Conservation (phyloP, 2,329 filamentous ascomycete species). For the Exophiala mesophila region DNA sequence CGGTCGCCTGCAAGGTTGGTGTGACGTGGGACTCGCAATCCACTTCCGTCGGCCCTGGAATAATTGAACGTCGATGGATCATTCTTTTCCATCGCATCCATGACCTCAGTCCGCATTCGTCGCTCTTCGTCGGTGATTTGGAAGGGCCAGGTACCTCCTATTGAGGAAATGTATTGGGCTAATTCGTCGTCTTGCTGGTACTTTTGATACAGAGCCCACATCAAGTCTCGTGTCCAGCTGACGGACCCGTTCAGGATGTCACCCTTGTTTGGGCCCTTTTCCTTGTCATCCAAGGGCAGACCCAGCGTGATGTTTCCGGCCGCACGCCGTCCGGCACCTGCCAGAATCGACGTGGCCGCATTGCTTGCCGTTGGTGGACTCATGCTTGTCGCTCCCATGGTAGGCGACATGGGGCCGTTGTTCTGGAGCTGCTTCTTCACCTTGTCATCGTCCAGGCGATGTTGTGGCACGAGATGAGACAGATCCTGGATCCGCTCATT, state of each 20-base stretch:
- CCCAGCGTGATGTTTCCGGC: slow-evolving; percentile 85
- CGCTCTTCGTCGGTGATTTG: slow-evolving; percentile 85
- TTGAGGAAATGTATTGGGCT: slow-evolving; percentile 64
- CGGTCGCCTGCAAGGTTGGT: slow-evolving; percentile 86
- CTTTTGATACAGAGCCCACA: slow-evolving; percentile 93
- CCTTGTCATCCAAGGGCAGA: slow-evolving; percentile 90
- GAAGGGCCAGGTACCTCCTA: slow-evolving; percentile 73
- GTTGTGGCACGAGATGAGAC: slow-evolving; percentile 83
- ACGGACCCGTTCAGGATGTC: slow-evolving; percentile 97
- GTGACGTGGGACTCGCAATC: slow-evolving; percentile 84
- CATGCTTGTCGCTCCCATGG: slow-evolving; percentile 64
- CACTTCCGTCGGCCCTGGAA: slow-evolving; percentile 74
- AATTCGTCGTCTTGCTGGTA: slow-evolving; percentile 85
- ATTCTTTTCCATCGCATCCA: slow-evolving; percentile 80
- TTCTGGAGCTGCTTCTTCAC: slow-evolving; percentile 91
- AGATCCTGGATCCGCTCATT: slow-evolving; percentile 97
- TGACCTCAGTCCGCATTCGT: slow-evolving; percentile 89
- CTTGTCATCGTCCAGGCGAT: slow-evolving; percentile 94
- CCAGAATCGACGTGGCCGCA: slow-evolving; percentile 75
- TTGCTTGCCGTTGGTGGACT: slow-evolving; percentile 55
- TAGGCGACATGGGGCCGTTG: slow-evolving; percentile 82
- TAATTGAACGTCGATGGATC: slow-evolving; percentile 73
- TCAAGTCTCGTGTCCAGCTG: slow-evolving; percentile 93
- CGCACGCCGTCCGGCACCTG: slow-evolving; percentile 73
- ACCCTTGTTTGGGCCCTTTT: slow-evolving; percentile 97